Percentiles rank a stretch among this genome's conserved stretches.
phyloP scores from a whole-genome alignment of 805 yeast species.

The Metschnikowia sp. region DNA sequence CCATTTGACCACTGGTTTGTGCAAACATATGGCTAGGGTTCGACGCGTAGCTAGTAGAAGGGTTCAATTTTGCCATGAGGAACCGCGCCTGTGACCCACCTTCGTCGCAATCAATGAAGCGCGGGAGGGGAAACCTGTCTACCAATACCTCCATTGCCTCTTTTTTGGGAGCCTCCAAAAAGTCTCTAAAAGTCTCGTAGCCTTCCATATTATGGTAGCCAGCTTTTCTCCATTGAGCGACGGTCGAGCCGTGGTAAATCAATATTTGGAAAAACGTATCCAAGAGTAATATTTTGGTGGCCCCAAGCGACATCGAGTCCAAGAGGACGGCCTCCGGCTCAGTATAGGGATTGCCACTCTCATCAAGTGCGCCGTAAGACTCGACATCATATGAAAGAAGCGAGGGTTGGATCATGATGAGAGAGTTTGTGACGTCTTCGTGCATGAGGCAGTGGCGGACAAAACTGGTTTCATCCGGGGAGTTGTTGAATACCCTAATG shows the following conservation, averaged over 20 bases:
- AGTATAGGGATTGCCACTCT: slow-evolving; percentile 24
- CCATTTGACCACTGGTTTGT: slow-evolving; percentile 23
- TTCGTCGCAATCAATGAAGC: slow-evolving; percentile 71
- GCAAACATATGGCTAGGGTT: slow-evolving; percentile 29
- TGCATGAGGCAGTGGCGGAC: slow-evolving; percentile 59
- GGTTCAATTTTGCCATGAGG: slow-evolving; percentile 65
- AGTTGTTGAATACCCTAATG: slow-evolving; percentile 62
- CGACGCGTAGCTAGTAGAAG: slow-evolving; percentile 53
- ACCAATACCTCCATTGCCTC: slow-evolving; percentile 64
- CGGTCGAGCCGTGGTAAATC: slow-evolving; percentile 62
- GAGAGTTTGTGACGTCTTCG: slow-evolving; percentile 58
- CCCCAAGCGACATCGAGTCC: slow-evolving; percentile 60
- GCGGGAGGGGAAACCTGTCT: slow-evolving; percentile 68
- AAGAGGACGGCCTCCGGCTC: slow-evolving; percentile 64
- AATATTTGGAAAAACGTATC: slow-evolving; percentile 70
- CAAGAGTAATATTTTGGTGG: slow-evolving; percentile 52
- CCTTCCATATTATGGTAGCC: slow-evolving; percentile 62
- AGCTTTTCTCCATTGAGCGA: slow-evolving; percentile 64
- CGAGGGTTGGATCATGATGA: slow-evolving; percentile 70
- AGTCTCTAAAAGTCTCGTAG: slow-evolving; percentile 55
- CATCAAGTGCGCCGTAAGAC: slow-evolving; percentile 35
- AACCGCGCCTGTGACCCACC: slow-evolving; percentile 77
- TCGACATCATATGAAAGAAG: slow-evolving; percentile 54
- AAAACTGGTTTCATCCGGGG: slow-evolving; percentile 71
- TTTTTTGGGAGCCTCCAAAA: slow-evolving; percentile 56